A percentile compares a stretch with the other conserved stretches of the same genome.
Evolutionary conservation across 352 stramenopile genomes (phyloP).

Genomic region (Lagenidium sp.): DNA sequence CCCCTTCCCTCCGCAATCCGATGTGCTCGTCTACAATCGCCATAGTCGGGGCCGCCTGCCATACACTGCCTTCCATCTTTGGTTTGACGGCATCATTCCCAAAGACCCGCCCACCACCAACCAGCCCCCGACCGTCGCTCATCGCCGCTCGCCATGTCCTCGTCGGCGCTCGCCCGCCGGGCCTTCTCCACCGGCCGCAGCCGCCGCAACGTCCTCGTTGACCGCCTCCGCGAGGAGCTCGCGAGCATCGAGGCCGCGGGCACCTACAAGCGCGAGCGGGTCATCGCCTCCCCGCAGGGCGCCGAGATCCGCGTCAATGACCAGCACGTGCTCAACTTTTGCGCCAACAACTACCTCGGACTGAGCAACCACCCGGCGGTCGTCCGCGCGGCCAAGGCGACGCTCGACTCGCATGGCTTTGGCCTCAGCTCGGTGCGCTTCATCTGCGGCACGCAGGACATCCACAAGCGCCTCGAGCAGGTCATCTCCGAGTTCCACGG

Average conservation of each 20-base stretch:
- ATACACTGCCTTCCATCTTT: too few relatives aligned
- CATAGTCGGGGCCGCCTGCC: neutral
- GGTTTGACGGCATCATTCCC: too few relatives aligned
- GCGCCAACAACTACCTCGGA: conserved; percentile 93
- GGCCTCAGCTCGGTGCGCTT: conserved; percentile 90
- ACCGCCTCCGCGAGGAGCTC: conserved; percentile 69
- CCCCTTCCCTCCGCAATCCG: conserved; percentile 1
- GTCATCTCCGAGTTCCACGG: conserved; percentile 91
- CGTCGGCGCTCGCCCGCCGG: neutral
- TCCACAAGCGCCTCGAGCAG: conserved; percentile 89
- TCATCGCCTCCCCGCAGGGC: conserved; percentile 86
- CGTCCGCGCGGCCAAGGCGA: conserved; percentile 70
- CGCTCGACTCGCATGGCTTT: conserved; percentile 86
- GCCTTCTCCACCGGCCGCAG: conserved; percentile 16
- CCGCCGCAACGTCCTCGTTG: conserved; percentile 57
- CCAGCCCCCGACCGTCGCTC: too few relatives aligned
- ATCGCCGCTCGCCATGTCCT: too few relatives aligned
- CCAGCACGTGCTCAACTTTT: conserved; percentile 89
- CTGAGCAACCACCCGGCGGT: conserved; percentile 86
- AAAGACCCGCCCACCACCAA: too few relatives aligned
- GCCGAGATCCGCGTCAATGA: conserved; percentile 68
- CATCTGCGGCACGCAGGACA: conserved; percentile 93
- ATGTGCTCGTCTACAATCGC: conserved; percentile 14
- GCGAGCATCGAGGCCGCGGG: conserved; percentile 60
- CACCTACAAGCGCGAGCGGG: conserved; percentile 84